A percentile compares a stretch with the other conserved stretches of the same genome.
Conservation (phyloP, 2,329 filamentous ascomycete species). For the Thelonectria blattea region DNA sequence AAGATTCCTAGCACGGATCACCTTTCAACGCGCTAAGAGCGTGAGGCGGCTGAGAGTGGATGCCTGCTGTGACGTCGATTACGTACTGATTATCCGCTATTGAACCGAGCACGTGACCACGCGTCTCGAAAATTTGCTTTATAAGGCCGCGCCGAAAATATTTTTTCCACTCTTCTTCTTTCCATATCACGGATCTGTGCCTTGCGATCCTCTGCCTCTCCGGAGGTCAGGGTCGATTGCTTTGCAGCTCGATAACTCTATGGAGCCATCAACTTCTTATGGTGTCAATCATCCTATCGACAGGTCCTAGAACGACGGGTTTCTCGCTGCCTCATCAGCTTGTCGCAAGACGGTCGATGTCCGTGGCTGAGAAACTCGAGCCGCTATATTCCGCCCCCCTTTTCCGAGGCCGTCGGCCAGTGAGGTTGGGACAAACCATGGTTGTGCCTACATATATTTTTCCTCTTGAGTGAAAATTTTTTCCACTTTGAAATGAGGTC, state of each 20-base stretch:
- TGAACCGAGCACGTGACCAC: slow-evolving; percentile 24
- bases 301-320: slow-evolving; percentile 86
- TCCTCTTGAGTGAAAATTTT: not conserved
- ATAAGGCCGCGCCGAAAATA: slow-evolving; percentile 42
- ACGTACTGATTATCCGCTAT: slow-evolving; percentile 16
- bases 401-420: slow-evolving; percentile 86
- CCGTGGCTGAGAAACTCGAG: slow-evolving; percentile 62
- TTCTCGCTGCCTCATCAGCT: slow-evolving; percentile 71
- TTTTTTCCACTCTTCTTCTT: slow-evolving; percentile 44
- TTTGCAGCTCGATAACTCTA: slow-evolving; percentile 83
- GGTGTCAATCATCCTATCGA: slow-evolving; percentile 92
- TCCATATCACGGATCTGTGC: slow-evolving; percentile 80
- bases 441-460: slow-evolving; percentile 67
- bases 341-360: slow-evolving; percentile 66
- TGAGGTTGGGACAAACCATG: slow-evolving; percentile 95
- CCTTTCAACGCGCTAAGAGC: slow-evolving; percentile 9
- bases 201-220: slow-evolving; percentile 71
- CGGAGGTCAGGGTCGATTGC: slow-evolving; percentile 71
- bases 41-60: not conserved
- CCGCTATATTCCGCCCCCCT: slow-evolving; percentile 89
- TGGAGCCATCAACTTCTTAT: slow-evolving; percentile 77
- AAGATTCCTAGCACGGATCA: slow-evolving; percentile 29
- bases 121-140: slow-evolving; percentile 23
- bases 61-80: slow-evolving; percentile 11
- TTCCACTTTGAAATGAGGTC: not conserved